Evolutionary conservation across 1,139 yeast species (phyloP).

Genomic region (Blastobotrys persicus): DNA sequence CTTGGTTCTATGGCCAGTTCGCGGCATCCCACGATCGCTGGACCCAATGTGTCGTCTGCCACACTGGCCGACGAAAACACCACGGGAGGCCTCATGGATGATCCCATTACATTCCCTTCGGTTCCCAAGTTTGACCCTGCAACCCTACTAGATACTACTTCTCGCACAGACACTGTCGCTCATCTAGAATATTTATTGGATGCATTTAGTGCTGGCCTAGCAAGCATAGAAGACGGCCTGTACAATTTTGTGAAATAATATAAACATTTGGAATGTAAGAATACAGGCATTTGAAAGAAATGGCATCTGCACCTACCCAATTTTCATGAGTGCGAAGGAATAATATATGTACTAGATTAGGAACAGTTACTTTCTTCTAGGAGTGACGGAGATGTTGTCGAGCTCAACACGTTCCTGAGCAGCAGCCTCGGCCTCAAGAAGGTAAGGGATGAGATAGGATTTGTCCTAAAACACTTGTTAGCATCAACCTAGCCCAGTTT

Average conservation of each 20-base stretch:
- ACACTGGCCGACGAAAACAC: constrained; percentile 7
- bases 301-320: too few species aligned
- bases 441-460: constrained; percentile 82
- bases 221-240: constrained; percentile 17
- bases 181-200: constrained; percentile 33
- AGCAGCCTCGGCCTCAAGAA: constrained; percentile 93
- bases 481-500: too few species aligned
- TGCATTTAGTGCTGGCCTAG: constrained; percentile 31
- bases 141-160: constrained; percentile 35
- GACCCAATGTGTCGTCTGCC: constrained; percentile 1
- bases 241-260: constrained; percentile 13
- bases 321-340: background rate
- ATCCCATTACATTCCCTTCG: constrained; percentile 22
- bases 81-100: background rate
- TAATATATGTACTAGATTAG: constrained; percentile 4
- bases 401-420: constrained; percentile 82
- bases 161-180: constrained; percentile 29
- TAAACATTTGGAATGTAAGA: background rate
- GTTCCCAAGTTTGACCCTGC: constrained; percentile 30
- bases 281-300: background rate
- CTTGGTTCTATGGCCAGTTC: too few species aligned
- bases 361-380: constrained; percentile 5
- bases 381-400: constrained; percentile 58
- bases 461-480: constrained; percentile 46
- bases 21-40: constrained; percentile 5